Conservation (phyloP, 2,329 filamentous ascomycete species). For the Fusarium temperatum region DNA sequence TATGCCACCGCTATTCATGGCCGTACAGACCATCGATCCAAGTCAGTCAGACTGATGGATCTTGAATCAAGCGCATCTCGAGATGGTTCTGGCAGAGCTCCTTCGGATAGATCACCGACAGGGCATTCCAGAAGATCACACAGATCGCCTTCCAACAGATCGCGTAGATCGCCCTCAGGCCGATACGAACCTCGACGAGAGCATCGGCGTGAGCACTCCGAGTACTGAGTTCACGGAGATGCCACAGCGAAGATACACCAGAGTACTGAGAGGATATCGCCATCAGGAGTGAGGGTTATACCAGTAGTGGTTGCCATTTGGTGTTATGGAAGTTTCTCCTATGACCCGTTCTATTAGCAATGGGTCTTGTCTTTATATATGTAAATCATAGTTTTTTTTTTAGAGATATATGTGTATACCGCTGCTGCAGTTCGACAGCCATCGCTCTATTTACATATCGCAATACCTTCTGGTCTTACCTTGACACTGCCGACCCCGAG, state of each 20-base stretch:
- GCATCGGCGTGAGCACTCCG: not conserved
- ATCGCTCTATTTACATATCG: not conserved
- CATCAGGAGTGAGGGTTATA: not conserved
- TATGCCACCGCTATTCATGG: not conserved
- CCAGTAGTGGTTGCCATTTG: too few relatives aligned
- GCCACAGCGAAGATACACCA: accelerated
- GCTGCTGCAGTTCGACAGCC: accelerated
- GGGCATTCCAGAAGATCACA: not conserved
- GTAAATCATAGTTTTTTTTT: accelerated
- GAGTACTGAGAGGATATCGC: too few relatives aligned
- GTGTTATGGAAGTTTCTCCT: too few relatives aligned
- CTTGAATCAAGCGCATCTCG: not conserved
- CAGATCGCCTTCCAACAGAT: not conserved
- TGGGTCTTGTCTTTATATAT: not conserved
- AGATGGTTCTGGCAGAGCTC: not conserved
- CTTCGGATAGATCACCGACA: not conserved
- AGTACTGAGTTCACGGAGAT: not conserved
- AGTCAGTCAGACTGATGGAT: not conserved
- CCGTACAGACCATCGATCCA: not conserved
- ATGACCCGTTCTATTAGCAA: too few relatives aligned
- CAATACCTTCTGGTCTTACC: not conserved
- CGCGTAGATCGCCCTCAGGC: too few relatives aligned
- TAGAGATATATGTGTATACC: not conserved
- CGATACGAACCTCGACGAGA: not conserved
- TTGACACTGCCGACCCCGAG: not conserved